Evolutionary conservation across 2,329 filamentous ascomycete species (phyloP).

Genomic region (Cercospora brassicicola): DNA sequence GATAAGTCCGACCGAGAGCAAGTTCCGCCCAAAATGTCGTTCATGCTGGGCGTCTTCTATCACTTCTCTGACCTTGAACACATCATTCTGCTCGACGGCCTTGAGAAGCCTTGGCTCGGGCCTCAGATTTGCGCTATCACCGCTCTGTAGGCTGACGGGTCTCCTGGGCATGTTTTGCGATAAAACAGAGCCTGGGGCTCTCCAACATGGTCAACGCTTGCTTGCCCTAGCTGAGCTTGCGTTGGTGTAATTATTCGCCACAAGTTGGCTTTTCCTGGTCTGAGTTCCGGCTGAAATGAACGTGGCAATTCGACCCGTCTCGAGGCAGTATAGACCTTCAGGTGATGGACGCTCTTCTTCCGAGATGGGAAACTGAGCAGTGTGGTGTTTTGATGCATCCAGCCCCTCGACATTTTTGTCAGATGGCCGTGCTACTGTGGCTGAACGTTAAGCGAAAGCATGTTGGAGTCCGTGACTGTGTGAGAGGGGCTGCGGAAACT

Average conservation of each 20-base stretch:
- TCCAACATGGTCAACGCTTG: neutral
- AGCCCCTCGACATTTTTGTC: slow-evolving; percentile 14
- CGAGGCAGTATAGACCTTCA: neutral
- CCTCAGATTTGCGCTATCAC: slow-evolving; percentile 30
- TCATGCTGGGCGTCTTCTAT: slow-evolving; percentile 38
- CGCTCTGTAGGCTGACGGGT: slow-evolving; percentile 22
- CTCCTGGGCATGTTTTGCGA: slow-evolving; percentile 18
- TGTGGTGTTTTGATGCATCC: slow-evolving; percentile 9
- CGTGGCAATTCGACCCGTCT: neutral
- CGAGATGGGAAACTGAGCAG: neutral
- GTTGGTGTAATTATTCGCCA: neutral
- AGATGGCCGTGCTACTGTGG: slow-evolving; percentile 17
- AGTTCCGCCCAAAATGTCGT: slow-evolving; percentile 42
- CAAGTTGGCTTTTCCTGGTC: neutral
- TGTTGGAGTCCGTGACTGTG: neutral
- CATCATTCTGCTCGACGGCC: slow-evolving; percentile 43
- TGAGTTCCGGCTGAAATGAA: neutral
- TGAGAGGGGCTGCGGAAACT: neutral
- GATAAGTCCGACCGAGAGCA: slow-evolving; percentile 45
- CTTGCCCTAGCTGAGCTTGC: neutral
- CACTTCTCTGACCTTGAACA: slow-evolving; percentile 38
- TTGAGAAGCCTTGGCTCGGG: slow-evolving; percentile 46
- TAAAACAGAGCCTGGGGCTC: neutral
- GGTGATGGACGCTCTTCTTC: neutral
- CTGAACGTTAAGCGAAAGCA: slow-evolving; percentile 14